phyloP scores from a whole-genome alignment of 768 basidiomycete genomes.

The Hebeloma cylindrosporum region DNA sequence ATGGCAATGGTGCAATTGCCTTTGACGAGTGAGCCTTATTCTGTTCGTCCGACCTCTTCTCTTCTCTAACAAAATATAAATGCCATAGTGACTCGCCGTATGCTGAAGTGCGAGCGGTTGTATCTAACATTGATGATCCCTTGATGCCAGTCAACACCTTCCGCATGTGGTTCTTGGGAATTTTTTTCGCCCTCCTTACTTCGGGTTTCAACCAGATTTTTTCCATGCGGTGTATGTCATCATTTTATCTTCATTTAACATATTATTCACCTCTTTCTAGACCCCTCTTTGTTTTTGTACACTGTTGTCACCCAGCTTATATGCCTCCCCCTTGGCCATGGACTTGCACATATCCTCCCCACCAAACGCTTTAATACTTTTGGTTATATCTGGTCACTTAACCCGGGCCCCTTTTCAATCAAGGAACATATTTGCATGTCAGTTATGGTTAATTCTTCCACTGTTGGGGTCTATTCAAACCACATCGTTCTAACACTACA shows the following conservation, averaged over 20 bases:
- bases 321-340: constrained; percentile 72
- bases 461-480: constrained; percentile 65
- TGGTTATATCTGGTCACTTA: constrained; percentile 72
- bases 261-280: constrained; percentile 35
- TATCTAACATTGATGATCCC: constrained; percentile 78
- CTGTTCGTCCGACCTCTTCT: not conserved
- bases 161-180: constrained; percentile 77
- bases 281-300: constrained; percentile 64
- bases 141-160: constrained; percentile 80
- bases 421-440: constrained; percentile 89
- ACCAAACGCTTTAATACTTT: constrained; percentile 65
- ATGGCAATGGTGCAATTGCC: constrained; percentile 49
- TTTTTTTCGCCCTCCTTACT: constrained; percentile 56
- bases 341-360: constrained; percentile 66
- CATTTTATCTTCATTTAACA: not conserved
- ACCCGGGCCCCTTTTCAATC: constrained; percentile 84
- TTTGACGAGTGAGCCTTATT: constrained; percentile 73
- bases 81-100: constrained; percentile 82
- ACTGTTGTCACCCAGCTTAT: constrained; percentile 73
- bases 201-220: constrained; percentile 68
- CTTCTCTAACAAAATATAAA: constrained; percentile 10
- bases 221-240: constrained; percentile 55
- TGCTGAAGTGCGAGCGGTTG: constrained; percentile 84
- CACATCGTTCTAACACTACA: constrained; percentile 68
- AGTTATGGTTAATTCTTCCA: constrained; percentile 74